Evolutionary conservation across 139 green algal species (phyloP).

Genomic region (Chara braunii): DNA sequence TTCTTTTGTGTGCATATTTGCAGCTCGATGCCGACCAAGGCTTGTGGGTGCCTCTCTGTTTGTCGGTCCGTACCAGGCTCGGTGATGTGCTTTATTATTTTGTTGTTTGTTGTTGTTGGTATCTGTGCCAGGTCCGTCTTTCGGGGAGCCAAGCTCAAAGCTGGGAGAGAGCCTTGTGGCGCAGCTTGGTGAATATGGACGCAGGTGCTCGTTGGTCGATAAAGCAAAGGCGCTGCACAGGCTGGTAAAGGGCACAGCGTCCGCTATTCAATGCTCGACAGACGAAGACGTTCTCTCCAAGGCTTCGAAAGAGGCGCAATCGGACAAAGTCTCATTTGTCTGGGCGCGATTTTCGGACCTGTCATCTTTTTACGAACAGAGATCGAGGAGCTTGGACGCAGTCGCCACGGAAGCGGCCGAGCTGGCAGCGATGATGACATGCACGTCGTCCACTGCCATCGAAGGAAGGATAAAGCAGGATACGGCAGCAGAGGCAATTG

Average conservation of each 20-base stretch:
- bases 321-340: conserved; percentile 21
- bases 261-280: conserved; percentile 5
- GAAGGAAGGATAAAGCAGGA: neutral
- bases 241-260: conserved; percentile 19
- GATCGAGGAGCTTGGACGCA: neutral
- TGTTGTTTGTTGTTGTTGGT: neutral
- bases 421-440: conserved; percentile 4
- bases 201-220: conserved; percentile 34
- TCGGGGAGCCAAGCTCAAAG: conserved; percentile 14
- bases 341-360: conserved; percentile 28
- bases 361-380: neutral
- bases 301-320: conserved; percentile 10
- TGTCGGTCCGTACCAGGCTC: neutral
- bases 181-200: neutral
- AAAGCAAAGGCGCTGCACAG: conserved; percentile 19
- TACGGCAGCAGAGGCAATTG: too few relatives aligned
- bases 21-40: neutral
- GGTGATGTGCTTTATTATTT: neutral
- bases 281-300: conserved; percentile 17
- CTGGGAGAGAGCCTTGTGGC: conserved; percentile 11
- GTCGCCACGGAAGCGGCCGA: neutral
- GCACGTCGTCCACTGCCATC: too few relatives aligned
- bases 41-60: neutral
- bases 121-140: conserved; percentile 21
- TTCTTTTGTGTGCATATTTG: neutral